Conservation (phyloP, 2,329 filamentous ascomycete genomes). For the Neonectria hederae region DNA sequence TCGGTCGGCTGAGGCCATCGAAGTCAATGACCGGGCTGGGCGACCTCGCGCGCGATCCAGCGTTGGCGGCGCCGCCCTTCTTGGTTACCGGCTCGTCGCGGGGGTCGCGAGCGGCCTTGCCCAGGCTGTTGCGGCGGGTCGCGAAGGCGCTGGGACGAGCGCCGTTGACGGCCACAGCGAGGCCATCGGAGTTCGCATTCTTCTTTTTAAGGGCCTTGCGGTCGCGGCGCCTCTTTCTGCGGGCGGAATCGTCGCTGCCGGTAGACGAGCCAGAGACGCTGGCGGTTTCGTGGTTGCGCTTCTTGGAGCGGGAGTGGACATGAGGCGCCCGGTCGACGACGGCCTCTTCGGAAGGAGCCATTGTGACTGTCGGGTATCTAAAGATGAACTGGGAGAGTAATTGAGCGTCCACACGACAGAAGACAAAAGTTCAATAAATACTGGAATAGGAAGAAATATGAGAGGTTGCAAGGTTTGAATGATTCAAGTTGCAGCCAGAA, state of each 20-base stretch:
- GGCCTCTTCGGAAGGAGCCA: constrained; percentile 43
- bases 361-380: constrained; percentile 21
- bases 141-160: constrained; percentile 43
- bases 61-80: constrained; percentile 45
- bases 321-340: constrained; percentile 1
- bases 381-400: not conserved
- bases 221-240: constrained; percentile 43
- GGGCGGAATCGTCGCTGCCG: constrained; percentile 43
- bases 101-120: constrained; percentile 70
- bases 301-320: constrained; percentile 36
- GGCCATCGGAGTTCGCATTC: constrained; percentile 25
- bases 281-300: constrained; percentile 41
- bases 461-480: not conserved
- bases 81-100: constrained; percentile 60
- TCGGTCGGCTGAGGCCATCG: constrained; percentile 69
- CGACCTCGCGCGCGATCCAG: constrained; percentile 38
- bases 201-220: constrained; percentile 36
- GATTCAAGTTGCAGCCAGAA: constrained; percentile 1
- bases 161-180: constrained; percentile 45
- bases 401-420: not conserved
- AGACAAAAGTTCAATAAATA: constrained; percentile 13
- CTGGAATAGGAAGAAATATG: not conserved
- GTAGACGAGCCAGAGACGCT: constrained; percentile 44
- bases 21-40: constrained; percentile 69
- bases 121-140: constrained; percentile 63